phyloP scores from a whole-genome alignment of 495 filamentous ascomycete genomes.

The Hypomontagnella submonticulosa region DNA sequence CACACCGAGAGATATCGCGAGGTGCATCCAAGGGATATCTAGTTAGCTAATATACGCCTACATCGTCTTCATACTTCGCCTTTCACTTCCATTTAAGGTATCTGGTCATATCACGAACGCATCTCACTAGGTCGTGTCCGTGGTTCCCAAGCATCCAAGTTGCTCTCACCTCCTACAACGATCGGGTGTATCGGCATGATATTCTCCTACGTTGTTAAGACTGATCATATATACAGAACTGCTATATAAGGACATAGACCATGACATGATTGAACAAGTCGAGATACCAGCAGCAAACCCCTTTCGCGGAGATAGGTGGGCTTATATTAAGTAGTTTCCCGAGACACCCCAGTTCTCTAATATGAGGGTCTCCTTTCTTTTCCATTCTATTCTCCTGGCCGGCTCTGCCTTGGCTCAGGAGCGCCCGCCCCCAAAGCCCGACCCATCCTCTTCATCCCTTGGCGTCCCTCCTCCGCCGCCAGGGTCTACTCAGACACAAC shows the following conservation, averaged over 20 bases:
- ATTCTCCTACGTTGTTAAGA: not conserved
- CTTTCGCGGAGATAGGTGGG: constrained; percentile 1
- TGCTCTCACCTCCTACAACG: not conserved
- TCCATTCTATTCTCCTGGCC: constrained; percentile 25
- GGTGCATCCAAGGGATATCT: constrained; percentile 1
- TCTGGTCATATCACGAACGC: constrained; percentile 24
- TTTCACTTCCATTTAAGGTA: constrained; percentile 34
- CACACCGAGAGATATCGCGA: not conserved
- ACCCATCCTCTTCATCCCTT: constrained; percentile 4
- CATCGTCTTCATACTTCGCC: constrained; percentile 18
- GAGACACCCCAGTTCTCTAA: not conserved
- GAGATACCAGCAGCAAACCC: not conserved
- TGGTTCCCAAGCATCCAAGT: constrained; percentile 8
- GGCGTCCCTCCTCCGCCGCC: not conserved
- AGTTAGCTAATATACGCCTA: not conserved
- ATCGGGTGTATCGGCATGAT: constrained; percentile 1
- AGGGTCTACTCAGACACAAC: not conserved
- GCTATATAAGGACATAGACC: constrained; percentile 25
- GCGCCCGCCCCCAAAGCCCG: constrained; percentile 19
- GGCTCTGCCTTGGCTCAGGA: constrained; percentile 27
- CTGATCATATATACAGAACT: not conserved
- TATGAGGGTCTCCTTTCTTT: constrained; percentile 24
- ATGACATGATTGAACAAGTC: constrained; percentile 4
- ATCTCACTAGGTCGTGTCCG: constrained; percentile 29
- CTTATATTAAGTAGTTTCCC: not conserved